These are phyloP conservation scores for Nemania sp. DNA, from an alignment of 2,329 filamentous ascomycete genomes.

Conservation along the genomic window DNA sequence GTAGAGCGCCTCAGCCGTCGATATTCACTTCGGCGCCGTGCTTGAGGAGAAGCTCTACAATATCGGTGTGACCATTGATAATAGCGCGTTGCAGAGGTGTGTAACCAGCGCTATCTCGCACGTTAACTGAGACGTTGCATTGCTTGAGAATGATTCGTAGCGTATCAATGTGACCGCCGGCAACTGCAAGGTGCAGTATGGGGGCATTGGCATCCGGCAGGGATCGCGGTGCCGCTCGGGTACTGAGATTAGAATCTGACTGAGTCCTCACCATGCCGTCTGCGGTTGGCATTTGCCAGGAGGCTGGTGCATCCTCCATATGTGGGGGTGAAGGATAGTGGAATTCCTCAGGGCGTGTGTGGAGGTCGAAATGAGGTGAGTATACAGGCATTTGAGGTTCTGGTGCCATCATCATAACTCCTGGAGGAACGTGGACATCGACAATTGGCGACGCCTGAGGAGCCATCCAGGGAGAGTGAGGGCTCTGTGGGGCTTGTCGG, in stretches of 20 bases:
- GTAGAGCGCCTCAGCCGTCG: slow-evolving; percentile 31
- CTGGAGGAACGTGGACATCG: slow-evolving; percentile 33
- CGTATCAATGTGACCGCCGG: slow-evolving; percentile 44
- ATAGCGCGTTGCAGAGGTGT: slow-evolving; percentile 45
- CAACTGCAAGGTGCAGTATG: slow-evolving; percentile 45
- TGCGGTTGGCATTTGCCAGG: slow-evolving; percentile 35
- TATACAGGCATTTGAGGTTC: slow-evolving; percentile 39
- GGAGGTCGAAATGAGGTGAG: slow-evolving; percentile 40
- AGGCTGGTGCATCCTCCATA: slow-evolving; percentile 38
- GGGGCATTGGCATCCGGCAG: slow-evolving; percentile 43
- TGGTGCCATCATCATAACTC: slow-evolving; percentile 41
- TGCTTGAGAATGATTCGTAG: slow-evolving; percentile 44
- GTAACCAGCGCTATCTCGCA: slow-evolving; percentile 42
- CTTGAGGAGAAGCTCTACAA: slow-evolving; percentile 43
- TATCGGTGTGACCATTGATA: slow-evolving; percentile 45
- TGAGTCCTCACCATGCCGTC: slow-evolving; percentile 28
- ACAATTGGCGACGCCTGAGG: slow-evolving; percentile 33
- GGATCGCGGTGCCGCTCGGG: slow-evolving; percentile 37
- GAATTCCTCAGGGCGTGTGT: slow-evolving; percentile 39
- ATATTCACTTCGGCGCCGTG: slow-evolving; percentile 42
- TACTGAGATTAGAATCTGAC: slow-evolving; percentile 35
- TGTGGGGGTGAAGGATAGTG: slow-evolving; percentile 43
- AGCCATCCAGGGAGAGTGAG: slow-evolving; percentile 40
- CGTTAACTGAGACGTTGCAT: slow-evolving; percentile 44
- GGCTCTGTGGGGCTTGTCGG: slow-evolving; percentile 36